Evolutionary conservation across 2,329 filamentous ascomycete genomes (phyloP).

Genomic region (Aspergillus texensis): DNA sequence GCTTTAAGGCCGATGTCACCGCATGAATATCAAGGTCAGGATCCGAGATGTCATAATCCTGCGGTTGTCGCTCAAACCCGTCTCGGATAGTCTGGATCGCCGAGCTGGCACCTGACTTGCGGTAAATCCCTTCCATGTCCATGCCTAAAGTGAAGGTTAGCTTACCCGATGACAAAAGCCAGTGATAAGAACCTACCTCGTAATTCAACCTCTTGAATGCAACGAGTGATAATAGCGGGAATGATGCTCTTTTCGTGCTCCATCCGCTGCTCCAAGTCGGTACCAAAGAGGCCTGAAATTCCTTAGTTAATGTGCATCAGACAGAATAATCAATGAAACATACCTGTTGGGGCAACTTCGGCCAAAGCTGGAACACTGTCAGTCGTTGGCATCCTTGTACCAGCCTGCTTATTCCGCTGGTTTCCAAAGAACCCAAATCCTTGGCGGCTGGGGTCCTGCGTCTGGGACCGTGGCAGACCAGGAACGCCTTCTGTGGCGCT

Average conservation of each 20-base stretch:
- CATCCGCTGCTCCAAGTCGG: conserved; percentile 81
- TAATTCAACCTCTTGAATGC: conserved; percentile 94
- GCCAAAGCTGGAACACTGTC: conserved; percentile 47
- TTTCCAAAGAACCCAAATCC: conserved; percentile 73
- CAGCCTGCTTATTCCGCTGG: conserved; percentile 46
- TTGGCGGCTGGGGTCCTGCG: conserved; percentile 54
- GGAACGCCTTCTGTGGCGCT: conserved; percentile 43
- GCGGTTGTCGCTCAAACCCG: conserved; percentile 78
- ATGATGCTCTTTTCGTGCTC: conserved; percentile 89
- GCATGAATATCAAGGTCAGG: conserved; percentile 93
- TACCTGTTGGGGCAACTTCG: conserved; percentile 43
- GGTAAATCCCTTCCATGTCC: conserved; percentile 96
- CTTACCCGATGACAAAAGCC: background rate
- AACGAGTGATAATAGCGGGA: conserved; percentile 85
- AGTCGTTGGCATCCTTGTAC: conserved; percentile 45
- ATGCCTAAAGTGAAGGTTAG: conserved; percentile 56
- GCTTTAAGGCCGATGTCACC: conserved; percentile 92
- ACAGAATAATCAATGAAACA: conserved; percentile 18
- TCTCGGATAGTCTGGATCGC: conserved; percentile 89
- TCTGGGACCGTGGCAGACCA: conserved; percentile 41
- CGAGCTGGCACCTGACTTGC: conserved; percentile 91
- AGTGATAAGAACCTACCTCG: conserved; percentile 60
- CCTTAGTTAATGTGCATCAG: background rate
- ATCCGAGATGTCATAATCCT: conserved; percentile 88
- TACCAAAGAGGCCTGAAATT: conserved; percentile 72